phyloP scores from a whole-genome alignment of 306 rosid species.

The Urtica urens region DNA sequence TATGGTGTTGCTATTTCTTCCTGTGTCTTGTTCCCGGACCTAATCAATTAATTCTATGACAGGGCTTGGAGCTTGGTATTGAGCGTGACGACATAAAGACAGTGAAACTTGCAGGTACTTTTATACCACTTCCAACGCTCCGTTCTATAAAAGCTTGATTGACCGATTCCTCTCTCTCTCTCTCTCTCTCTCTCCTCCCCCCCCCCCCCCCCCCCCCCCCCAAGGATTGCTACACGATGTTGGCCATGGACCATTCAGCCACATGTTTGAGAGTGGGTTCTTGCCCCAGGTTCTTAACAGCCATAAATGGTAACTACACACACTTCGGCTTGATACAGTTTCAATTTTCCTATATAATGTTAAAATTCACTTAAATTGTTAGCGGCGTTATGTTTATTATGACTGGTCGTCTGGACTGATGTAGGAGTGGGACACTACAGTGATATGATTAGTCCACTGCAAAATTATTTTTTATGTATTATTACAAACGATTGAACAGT shows the following conservation, averaged over 20 bases:
- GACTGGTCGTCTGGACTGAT: not conserved
- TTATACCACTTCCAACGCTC: no score
- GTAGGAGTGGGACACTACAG: not conserved
- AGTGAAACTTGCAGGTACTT: constrained; percentile 81
- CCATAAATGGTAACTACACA: constrained; percentile 39
- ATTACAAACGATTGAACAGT: not conserved
- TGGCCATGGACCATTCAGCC: constrained; percentile 97
- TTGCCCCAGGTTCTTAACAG: constrained; percentile 49
- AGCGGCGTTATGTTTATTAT: not conserved
- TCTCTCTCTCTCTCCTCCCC: no score
- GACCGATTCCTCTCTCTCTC: constrained; percentile 9
- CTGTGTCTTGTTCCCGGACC: not conserved
- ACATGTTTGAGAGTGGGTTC: constrained; percentile 70
- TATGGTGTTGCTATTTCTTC: constrained; percentile 6
- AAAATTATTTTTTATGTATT: not conserved
- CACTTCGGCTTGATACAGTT: constrained; percentile 3
- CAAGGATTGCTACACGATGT: constrained; percentile 91
- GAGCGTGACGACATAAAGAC: constrained; percentile 61
- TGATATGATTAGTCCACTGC: not conserved
- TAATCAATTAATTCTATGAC: constrained; percentile 10
- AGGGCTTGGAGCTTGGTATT: constrained; percentile 83
- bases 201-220: constrained; percentile 11
- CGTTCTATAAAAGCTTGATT: no score
- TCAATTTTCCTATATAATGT: constrained; percentile 3
- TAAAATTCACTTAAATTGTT: constrained; percentile 19